Conservation (phyloP, 2,329 filamentous ascomycete species). For the Claviceps maximensis region DNA sequence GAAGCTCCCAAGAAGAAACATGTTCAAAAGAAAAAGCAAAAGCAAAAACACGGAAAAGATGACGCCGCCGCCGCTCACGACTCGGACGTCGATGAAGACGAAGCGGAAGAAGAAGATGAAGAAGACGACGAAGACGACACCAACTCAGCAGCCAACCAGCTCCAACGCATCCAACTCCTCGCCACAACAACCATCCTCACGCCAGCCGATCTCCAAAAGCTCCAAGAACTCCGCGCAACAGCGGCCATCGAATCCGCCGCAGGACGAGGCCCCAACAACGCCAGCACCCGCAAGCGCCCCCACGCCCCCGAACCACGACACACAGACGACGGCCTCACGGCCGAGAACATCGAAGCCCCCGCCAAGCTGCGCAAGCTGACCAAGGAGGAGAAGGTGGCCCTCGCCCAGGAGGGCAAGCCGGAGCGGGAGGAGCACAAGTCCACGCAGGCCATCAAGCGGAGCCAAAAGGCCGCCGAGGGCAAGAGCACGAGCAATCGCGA, state of each 20-base stretch:
- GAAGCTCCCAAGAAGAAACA: conserved; percentile 41
- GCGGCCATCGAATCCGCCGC: conserved; percentile 56
- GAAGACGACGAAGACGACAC: conserved; percentile 24
- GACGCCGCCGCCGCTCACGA: too few species aligned
- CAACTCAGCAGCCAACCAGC: conserved; percentile 29
- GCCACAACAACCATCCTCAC: conserved; percentile 93
- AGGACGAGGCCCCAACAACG: conserved; percentile 22
- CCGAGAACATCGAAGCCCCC: conserved; percentile 81
- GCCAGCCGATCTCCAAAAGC: conserved; percentile 87
- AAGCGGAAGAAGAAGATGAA: conserved; percentile 7
- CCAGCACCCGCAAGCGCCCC: conserved; percentile 28
- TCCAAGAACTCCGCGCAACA: conserved; percentile 70
- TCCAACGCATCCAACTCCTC: conserved; percentile 51
- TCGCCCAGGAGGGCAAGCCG: conserved; percentile 71
- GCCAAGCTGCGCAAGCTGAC: conserved; percentile 70
- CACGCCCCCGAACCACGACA: conserved; percentile 44
- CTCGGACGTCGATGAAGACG: not conserved
- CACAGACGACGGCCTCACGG: conserved; percentile 77
- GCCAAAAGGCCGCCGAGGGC: conserved; percentile 76
- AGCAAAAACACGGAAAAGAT: too few species aligned
- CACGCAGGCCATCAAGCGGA: conserved; percentile 69
- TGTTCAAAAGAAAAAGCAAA: conserved; percentile 16
- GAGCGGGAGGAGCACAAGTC: conserved; percentile 70
- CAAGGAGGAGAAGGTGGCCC: conserved; percentile 77
- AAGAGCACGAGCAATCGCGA: conserved; percentile 97